Evolutionary conservation across 352 stramenopile genomes (phyloP).

Genomic region (Phytophthora litchii): DNA sequence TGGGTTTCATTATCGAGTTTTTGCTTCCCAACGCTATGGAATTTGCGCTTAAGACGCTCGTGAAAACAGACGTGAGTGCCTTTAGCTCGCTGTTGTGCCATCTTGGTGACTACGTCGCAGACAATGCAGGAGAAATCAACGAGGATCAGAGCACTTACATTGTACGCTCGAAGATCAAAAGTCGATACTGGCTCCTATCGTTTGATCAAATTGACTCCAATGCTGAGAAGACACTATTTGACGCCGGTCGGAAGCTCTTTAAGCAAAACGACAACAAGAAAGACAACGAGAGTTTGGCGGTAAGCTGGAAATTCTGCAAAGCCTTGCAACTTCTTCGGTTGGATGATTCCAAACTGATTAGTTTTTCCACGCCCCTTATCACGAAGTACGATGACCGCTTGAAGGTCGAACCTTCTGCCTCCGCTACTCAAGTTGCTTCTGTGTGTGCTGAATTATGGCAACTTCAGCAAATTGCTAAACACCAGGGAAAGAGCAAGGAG

Average conservation of each 20-base stretch:
- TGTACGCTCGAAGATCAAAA: constrained; percentile 38
- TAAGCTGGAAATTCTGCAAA: constrained; percentile 77
- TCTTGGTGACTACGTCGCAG: constrained; percentile 56
- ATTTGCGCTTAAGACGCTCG: constrained; percentile 57
- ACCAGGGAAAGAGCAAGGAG: constrained; percentile 29
- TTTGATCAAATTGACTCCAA: constrained; percentile 24
- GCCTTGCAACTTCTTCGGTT: constrained; percentile 58
- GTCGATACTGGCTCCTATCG: constrained; percentile 32
- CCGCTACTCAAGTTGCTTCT: constrained; percentile 19
- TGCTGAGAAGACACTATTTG: constrained; percentile 38
- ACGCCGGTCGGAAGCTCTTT: constrained; percentile 34
- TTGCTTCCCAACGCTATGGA: constrained; percentile 65
- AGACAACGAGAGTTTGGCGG: constrained; percentile 34
- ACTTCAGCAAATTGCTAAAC: constrained; percentile 59
- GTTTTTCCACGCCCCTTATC: constrained; percentile 54
- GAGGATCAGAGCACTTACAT: constrained; percentile 52
- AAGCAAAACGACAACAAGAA: constrained; percentile 19
- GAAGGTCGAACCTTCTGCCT: neutral
- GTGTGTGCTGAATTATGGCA: constrained; percentile 75
- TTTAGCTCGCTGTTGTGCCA: constrained; percentile 64
- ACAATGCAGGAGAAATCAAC: constrained; percentile 51
- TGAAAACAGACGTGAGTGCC: constrained; percentile 36
- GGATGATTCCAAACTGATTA: constrained; percentile 41
- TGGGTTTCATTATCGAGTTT: constrained; percentile 58
- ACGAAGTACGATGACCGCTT: constrained; percentile 38